Conservation (phyloP, 2,329 filamentous ascomycete species). For the Colletotrichum sp. region DNA sequence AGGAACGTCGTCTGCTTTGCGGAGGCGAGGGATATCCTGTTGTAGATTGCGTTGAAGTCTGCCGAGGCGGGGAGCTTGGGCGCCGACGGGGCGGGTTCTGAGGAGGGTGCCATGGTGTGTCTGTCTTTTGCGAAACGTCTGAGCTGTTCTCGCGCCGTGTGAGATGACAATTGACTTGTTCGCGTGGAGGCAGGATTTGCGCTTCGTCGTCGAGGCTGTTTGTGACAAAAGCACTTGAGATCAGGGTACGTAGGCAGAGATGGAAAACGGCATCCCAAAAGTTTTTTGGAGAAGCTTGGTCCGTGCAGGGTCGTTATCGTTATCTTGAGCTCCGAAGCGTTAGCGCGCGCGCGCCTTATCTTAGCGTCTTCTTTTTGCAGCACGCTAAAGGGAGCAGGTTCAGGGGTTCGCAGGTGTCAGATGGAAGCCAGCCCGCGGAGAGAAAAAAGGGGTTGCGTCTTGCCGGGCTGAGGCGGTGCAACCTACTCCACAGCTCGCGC, state of each 20-base stretch:
- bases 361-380: neutral
- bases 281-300: neutral
- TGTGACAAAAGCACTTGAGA: neutral
- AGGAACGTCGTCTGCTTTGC: slow-evolving; percentile 39
- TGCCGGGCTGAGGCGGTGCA: neutral
- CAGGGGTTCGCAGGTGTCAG: neutral
- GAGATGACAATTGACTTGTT: neutral
- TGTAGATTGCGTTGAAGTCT: slow-evolving; percentile 43
- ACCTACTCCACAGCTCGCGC: neutral
- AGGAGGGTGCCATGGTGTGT: neutral
- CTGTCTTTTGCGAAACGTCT: neutral
- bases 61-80: slow-evolving; percentile 35
- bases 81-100: slow-evolving; percentile 17
- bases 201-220: neutral
- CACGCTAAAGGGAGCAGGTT: neutral
- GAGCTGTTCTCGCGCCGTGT: neutral
- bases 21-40: slow-evolving; percentile 46
- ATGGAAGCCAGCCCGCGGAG: neutral
- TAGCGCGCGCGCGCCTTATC: neutral
- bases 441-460: neutral
- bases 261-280: neutral
- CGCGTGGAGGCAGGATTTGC: neutral
- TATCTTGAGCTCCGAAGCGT: neutral
- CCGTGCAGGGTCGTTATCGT: neutral
- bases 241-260: neutral